Evolutionary conservation across 768 basidiomycete genomes (phyloP).

Genomic region (Tulasnella sp.): DNA sequence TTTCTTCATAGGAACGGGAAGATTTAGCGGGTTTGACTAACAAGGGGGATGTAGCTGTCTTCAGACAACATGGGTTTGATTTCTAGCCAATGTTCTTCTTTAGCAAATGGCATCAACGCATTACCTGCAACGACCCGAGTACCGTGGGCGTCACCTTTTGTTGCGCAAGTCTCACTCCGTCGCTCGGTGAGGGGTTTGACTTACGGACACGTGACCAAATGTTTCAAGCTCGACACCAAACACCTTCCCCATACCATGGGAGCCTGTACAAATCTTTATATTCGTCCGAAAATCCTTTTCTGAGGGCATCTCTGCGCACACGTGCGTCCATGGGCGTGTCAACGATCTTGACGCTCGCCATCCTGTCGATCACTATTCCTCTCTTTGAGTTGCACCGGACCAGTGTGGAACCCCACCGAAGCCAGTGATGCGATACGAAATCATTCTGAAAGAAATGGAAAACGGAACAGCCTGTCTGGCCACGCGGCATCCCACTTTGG

Average conservation of each 20-base stretch:
- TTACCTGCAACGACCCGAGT: background rate
- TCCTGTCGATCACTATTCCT: background rate
- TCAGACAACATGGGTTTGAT: constrained; percentile 79
- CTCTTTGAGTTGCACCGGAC: background rate
- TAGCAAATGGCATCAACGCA: background rate
- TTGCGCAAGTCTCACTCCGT: background rate
- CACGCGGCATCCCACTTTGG: too few species aligned
- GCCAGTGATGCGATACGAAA: too few species aligned
- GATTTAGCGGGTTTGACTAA: constrained; percentile 72
- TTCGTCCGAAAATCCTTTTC: too few species aligned
- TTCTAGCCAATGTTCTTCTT: constrained; percentile 38
- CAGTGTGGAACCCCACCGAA: too few species aligned
- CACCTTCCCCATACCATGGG: background rate
- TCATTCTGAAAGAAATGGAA: too few species aligned
- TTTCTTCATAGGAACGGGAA: constrained; percentile 45
- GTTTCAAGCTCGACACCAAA: background rate
- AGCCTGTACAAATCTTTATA: background rate
- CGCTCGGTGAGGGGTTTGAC: background rate
- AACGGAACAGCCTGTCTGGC: too few species aligned
- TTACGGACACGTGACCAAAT: background rate
- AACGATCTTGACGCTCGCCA: background rate
- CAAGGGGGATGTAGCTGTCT: constrained; percentile 52
- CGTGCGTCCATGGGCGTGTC: background rate
- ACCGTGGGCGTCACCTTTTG: too few species aligned
- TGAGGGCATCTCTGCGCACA: too few species aligned